A percentile compares a stretch with the other conserved stretches of the same genome.
Evolutionary conservation across 2,329 filamentous ascomycete species (phyloP).

Genomic region (Incumbomyces delicatus): DNA sequence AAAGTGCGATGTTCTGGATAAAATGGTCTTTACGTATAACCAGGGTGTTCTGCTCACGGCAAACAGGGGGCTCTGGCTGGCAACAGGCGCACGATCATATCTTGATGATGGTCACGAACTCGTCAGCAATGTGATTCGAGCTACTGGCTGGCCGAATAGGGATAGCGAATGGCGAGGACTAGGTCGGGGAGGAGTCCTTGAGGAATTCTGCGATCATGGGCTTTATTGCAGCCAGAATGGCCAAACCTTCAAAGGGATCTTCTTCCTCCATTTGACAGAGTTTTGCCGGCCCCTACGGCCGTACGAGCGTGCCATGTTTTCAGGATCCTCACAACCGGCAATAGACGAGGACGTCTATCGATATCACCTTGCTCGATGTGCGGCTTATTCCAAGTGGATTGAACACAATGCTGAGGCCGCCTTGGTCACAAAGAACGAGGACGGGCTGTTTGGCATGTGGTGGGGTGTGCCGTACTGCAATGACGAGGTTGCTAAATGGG

Average conservation of each 20-base stretch:
- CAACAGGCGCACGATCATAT: slow-evolving; percentile 62
- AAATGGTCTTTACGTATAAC: slow-evolving; percentile 93
- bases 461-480: slow-evolving; percentile 49
- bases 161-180: slow-evolving; percentile 57
- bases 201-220: slow-evolving; percentile 70
- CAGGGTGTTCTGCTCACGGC: slow-evolving; percentile 84
- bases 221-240: slow-evolving; percentile 70
- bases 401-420: slow-evolving; percentile 67
- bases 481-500: slow-evolving; percentile 25
- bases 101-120: slow-evolving; percentile 71
- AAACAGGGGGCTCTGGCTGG: slow-evolving; percentile 67
- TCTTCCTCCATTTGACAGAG: slow-evolving; percentile 74
- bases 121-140: slow-evolving; percentile 60
- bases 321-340: slow-evolving; percentile 25
- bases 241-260: slow-evolving; percentile 91
- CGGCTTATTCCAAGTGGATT: slow-evolving; percentile 64
- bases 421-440: slow-evolving; percentile 53
- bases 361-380: slow-evolving; percentile 46
- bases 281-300: slow-evolving; percentile 63
- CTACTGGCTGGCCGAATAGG: slow-evolving; percentile 60
- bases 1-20: slow-evolving; percentile 68
- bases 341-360: slow-evolving; percentile 32
- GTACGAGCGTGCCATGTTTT: slow-evolving; percentile 36
- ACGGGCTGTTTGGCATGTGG: slow-evolving; percentile 76
- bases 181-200: slow-evolving; percentile 68